Evolutionary conservation across 306 rosid genomes (phyloP).

Genomic region (Citrullus amarus): DNA sequence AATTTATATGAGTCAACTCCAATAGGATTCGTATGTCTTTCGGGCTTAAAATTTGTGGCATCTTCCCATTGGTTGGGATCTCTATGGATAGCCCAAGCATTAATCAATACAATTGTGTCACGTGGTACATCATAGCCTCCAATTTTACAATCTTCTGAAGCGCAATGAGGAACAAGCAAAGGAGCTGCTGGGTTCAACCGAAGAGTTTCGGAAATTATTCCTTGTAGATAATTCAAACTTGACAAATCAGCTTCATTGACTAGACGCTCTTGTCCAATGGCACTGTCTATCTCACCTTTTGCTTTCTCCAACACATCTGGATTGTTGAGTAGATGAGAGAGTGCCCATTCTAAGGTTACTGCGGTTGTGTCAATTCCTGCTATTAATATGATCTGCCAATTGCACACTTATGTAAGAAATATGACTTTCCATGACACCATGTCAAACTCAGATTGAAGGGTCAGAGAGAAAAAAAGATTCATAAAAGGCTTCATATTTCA

Average conservation of each 20-base stretch:
- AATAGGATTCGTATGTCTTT: background rate
- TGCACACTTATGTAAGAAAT: background rate
- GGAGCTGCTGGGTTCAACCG: background rate
- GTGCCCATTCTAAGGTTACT: background rate
- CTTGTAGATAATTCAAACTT: background rate
- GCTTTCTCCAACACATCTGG: background rate
- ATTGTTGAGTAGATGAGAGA: background rate
- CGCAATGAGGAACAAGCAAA: background rate
- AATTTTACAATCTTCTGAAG: background rate
- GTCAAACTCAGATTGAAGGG: too few relatives aligned
- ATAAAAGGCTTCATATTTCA: too few relatives aligned
- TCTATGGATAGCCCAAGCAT: conserved; percentile 1
- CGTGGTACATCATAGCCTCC: background rate
- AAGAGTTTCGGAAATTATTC: background rate
- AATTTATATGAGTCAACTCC: background rate
- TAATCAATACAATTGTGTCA: background rate
- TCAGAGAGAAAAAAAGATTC: too few relatives aligned
- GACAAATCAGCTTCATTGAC: background rate
- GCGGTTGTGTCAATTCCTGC: background rate
- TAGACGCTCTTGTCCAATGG: background rate
- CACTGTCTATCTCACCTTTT: background rate
- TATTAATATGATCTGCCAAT: background rate
- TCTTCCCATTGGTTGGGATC: background rate
- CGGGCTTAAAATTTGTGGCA: background rate
- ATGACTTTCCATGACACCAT: too few relatives aligned